These are phyloP conservation scores for Aspergillus saccharolyticus DNA, from an alignment of 495 filamentous ascomycete genomes.

Conservation along the genomic window DNA sequence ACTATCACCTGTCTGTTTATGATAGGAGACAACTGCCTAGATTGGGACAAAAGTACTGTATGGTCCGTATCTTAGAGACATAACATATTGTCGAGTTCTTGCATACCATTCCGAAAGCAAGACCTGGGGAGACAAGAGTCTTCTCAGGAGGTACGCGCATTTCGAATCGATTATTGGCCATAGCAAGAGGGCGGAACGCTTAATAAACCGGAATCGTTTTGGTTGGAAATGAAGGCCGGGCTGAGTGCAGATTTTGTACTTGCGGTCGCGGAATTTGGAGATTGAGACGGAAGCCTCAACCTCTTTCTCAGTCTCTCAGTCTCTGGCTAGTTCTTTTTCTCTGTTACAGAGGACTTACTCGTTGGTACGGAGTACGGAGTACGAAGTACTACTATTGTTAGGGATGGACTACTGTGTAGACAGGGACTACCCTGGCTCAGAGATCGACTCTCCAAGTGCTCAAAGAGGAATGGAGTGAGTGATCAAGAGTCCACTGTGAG, in stretches of 20 bases:
- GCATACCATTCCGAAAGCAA: no score
- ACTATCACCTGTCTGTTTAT: background rate
- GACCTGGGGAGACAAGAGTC: background rate
- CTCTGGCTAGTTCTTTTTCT: background rate
- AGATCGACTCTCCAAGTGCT: background rate
- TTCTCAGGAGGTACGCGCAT: background rate
- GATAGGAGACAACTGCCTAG: background rate
- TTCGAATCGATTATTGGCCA: no score
- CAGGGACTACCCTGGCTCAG: background rate
- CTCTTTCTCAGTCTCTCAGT: background rate
- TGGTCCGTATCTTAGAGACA: background rate
- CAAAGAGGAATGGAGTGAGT: background rate
- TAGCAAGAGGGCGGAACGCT: background rate
- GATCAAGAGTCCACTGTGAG: no score
- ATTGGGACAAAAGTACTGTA: background rate
- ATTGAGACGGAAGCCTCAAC: background rate
- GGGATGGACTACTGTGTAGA: background rate
- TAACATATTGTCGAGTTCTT: background rate
- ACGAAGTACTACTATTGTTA: background rate
- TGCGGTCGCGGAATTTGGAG: background rate
- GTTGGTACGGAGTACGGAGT: background rate
- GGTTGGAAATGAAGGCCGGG: background rate
- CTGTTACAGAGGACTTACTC: background rate
- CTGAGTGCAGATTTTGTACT: background rate
- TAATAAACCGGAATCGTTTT: background rate